A percentile compares a stretch with the other conserved stretches of the same genome.
These are phyloP conservation scores for Mucor ambiguus DNA, from an alignment of 371 early-diverging fungal genomes.

Conservation along the genomic window DNA sequence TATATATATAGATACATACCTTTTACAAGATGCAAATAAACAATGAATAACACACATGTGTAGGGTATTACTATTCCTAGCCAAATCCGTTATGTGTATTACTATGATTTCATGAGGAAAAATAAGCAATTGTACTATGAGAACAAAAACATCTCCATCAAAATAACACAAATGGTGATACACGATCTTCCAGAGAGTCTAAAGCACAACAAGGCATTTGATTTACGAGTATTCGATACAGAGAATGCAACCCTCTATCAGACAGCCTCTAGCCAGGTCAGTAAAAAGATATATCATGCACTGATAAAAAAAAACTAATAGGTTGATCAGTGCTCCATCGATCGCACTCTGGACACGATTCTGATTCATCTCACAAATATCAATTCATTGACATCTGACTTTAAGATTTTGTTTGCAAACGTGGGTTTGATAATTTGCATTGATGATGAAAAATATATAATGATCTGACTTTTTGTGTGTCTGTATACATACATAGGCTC, in stretches of 20 bases:
- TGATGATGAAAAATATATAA: neutral
- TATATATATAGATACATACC: too few species aligned
- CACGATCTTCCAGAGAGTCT: constrained; percentile 14
- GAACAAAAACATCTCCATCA: neutral
- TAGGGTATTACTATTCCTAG: constrained; percentile 74
- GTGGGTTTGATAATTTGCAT: constrained; percentile 18
- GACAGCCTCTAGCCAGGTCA: constrained; percentile 24
- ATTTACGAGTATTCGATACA: constrained; percentile 1
- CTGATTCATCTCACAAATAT: constrained; percentile 31
- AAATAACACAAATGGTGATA: constrained; percentile 10
- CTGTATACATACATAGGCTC: neutral
- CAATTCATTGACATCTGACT: constrained; percentile 44
- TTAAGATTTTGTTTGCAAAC: constrained; percentile 50
- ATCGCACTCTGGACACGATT: constrained; percentile 25
- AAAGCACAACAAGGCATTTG: constrained; percentile 14
- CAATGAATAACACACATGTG: neutral
- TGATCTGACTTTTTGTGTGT: neutral
- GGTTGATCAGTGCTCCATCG: constrained; percentile 13
- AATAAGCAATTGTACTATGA: constrained; percentile 23
- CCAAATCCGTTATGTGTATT: constrained; percentile 64
- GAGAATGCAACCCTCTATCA: constrained; percentile 30
- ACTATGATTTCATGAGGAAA: constrained; percentile 53
- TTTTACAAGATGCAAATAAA: too few species aligned
- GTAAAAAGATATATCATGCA: constrained; percentile 7
- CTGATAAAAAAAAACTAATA: neutral